Evolutionary conservation across 2,329 filamentous ascomycete genomes (phyloP).

Genomic region (Sporothrix sp.): DNA sequence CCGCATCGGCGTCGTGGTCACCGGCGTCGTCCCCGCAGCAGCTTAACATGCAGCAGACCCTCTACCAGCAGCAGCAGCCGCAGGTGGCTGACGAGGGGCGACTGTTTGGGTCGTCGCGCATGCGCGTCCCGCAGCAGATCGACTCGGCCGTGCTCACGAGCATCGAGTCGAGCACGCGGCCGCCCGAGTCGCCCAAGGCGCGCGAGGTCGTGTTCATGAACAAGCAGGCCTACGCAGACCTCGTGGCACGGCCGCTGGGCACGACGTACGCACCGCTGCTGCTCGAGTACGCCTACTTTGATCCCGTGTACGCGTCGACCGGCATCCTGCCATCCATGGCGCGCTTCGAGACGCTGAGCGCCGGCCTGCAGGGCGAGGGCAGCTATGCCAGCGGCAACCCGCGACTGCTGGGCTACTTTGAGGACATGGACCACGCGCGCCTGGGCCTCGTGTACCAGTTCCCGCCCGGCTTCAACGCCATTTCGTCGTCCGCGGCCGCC

Average conservation of each 20-base stretch:
- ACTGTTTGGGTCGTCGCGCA: conserved; percentile 51
- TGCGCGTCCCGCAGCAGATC: conserved; percentile 52
- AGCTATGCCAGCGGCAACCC: conserved; percentile 44
- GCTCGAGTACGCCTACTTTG: conserved; percentile 60
- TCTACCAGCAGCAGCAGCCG: not conserved
- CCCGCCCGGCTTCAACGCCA: conserved; percentile 52
- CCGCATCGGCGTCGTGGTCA: not conserved
- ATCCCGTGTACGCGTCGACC: conserved; percentile 51
- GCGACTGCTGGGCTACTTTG: conserved; percentile 59
- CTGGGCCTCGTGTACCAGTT: conserved; percentile 69
- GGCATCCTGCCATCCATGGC: conserved; percentile 55
- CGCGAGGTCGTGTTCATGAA: conserved; percentile 43
- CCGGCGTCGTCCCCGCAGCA: conserved; percentile 20
- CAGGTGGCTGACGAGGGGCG: conserved; percentile 19
- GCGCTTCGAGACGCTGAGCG: conserved; percentile 54
- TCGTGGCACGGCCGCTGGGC: conserved; percentile 32
- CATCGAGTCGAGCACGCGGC: conserved; percentile 26
- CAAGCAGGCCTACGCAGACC: conserved; percentile 41
- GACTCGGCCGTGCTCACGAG: conserved; percentile 42
- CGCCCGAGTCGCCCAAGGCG: conserved; percentile 28
- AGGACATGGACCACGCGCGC: conserved; percentile 59
- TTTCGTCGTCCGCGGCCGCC: conserved; percentile 23
- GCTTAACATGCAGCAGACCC: conserved; percentile 3
- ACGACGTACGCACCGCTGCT: conserved; percentile 49
- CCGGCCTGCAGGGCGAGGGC: conserved; percentile 45